Percentiles rank a stretch among this genome's conserved stretches.
Conservation (phyloP, 2,329 filamentous ascomycete genomes). For the Claviceps pusilla region DNA sequence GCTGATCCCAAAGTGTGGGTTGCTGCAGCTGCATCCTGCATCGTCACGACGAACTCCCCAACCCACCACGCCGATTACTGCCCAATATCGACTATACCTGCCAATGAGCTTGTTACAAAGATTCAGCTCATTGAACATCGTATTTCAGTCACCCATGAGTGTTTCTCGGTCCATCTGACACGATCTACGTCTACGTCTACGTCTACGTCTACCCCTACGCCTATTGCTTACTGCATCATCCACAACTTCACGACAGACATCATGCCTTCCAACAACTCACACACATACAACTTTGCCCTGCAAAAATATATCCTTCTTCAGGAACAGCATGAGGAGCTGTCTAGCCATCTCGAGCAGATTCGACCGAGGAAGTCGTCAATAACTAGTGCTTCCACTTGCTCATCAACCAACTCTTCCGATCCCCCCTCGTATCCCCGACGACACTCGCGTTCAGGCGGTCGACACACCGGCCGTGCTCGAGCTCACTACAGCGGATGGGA, state of each 20-base stretch:
- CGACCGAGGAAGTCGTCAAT: slow-evolving; percentile 23
- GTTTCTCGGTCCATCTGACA: background rate
- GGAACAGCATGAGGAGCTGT: slow-evolving; percentile 38
- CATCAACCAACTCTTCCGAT: slow-evolving; percentile 45
- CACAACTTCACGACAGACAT: slow-evolving; percentile 4
- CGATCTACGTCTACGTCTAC: background rate
- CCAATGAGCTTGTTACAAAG: slow-evolving; percentile 2
- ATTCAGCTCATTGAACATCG: slow-evolving; percentile 6
- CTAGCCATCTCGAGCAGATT: slow-evolving; percentile 35
- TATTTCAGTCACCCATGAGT: background rate
- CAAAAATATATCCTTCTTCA: slow-evolving; percentile 40
- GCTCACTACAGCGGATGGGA: slow-evolving; percentile 21
- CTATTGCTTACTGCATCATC: background rate
- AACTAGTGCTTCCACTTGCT: slow-evolving; percentile 22
- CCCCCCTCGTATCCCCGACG: slow-evolving; percentile 33
- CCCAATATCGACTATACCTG: background rate
- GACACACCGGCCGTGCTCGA: slow-evolving; percentile 12
- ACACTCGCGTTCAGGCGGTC: slow-evolving; percentile 21
- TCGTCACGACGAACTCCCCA: background rate
- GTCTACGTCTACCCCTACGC: too few relatives aligned
- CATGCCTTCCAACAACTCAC: slow-evolving; percentile 15
- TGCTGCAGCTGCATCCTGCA: slow-evolving; percentile 5
- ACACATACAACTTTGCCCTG: slow-evolving; percentile 31
- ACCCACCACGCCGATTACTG: slow-evolving; percentile 1
- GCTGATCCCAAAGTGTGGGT: background rate